A percentile compares a stretch with the other conserved stretches of the same genome.
These are phyloP conservation scores for Boletellus sp. DNA, from an alignment of 768 basidiomycete genomes.

Conservation along the genomic window DNA sequence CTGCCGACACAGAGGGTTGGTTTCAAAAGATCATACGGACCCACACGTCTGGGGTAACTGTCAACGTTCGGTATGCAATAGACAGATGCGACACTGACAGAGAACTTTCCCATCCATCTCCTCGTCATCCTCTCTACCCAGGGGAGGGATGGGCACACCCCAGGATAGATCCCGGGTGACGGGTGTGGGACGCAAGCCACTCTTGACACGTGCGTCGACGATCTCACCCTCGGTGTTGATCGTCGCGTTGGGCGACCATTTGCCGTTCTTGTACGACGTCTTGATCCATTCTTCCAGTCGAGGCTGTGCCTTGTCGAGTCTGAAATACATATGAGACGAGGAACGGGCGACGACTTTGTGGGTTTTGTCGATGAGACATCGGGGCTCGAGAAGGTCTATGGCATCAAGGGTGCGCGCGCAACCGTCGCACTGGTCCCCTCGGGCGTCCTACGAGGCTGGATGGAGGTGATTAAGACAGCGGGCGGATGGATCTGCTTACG, in stretches of 20 bases:
- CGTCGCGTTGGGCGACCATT: constrained; percentile 91
- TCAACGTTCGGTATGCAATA: constrained; percentile 6
- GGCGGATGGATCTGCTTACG: constrained; percentile 36
- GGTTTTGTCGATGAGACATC: constrained; percentile 81
- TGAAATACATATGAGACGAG: constrained; percentile 90
- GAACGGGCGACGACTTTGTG: constrained; percentile 73
- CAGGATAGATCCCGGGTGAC: constrained; percentile 92
- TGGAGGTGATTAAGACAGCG: background rate
- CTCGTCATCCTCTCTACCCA: constrained; percentile 66
- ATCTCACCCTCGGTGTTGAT: constrained; percentile 86
- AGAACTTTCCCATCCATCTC: constrained; percentile 94
- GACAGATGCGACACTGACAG: constrained; percentile 54
- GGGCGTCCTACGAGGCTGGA: constrained; percentile 64
- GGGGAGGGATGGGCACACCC: constrained; percentile 89
- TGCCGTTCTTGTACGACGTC: constrained; percentile 70
- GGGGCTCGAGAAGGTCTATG: constrained; percentile 89
- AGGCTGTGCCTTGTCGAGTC: constrained; percentile 79
- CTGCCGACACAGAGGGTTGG: background rate
- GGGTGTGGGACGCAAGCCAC: constrained; percentile 83
- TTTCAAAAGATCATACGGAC: constrained; percentile 42
- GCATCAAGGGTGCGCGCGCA: constrained; percentile 93
- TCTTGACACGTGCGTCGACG: constrained; percentile 82
- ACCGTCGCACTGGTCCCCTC: constrained; percentile 96
- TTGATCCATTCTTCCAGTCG: constrained; percentile 86
- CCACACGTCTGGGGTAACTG: constrained; percentile 73